Evolutionary conservation across 345 rosid genomes (phyloP), one percentile per base, ranked within the genome.

Genomic region (Arabis hirsuta): DNA sequence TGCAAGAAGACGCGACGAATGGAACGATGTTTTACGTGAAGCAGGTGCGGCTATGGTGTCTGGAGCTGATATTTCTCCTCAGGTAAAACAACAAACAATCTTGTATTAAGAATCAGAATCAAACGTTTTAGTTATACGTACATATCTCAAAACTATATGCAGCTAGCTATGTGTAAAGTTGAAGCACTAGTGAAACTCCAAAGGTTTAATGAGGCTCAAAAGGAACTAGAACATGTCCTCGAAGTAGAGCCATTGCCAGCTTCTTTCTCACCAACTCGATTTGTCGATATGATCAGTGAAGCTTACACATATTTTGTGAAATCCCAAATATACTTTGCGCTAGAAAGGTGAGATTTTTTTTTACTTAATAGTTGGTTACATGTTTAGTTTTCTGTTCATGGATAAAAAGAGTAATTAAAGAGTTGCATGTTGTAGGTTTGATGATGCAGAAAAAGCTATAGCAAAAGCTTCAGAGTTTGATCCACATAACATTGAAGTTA

Each of bases 161-260:
- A 91, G 96, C 92, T 91, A 80, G 77, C 69, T 80, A 84, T 87
- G 36, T 91, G 92, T 87, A 89, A 84, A 86, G 91, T 76, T 38
- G 96, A 91, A 82, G 96, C 94, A 43, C 81, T 76, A 55, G 58
- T 89, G 74, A 89, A 91, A 82, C 88, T 89, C 52, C 79, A 83
- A 62, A 84, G 73, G 72, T 78, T 89, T 66, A 83, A 82, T 56
- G 97, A 91, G 59, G 89, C 90, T 34, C 82, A 82, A 75, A 71
- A 66, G 14, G 75, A 72, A 80, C 73, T 32, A 85, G 60, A 4
- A 29, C 5, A 4, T 3, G 5, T 79, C 72, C 89, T 84, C 47
- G 85, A 74, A 61, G 4, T 79, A 65, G 97, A 81, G 62, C 58
- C 81, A 55, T 53, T 41, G 36, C 38, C 61, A 14, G 63, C 50